Percentiles rank a stretch among this genome's conserved stretches.
phyloP scores from a whole-genome alignment of 23 red algal species.

The Gracilaria gracilis region DNA sequence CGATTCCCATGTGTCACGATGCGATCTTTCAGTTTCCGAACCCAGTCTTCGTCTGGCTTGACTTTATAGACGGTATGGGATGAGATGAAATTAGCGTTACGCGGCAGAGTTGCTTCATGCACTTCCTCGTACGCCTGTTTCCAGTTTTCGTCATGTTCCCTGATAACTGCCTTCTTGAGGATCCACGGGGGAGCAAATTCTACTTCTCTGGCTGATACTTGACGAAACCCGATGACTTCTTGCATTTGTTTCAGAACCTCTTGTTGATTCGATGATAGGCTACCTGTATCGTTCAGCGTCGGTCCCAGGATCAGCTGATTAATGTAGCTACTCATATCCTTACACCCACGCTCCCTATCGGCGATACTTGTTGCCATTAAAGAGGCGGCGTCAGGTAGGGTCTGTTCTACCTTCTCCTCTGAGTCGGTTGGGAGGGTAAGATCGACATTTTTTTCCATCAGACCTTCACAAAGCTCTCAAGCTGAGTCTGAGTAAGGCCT shows the following conservation, averaged over 20 bases:
- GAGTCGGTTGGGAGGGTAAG: not conserved
- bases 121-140: not conserved
- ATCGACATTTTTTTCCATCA: conserved; percentile 16
- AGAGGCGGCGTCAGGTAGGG: too few relatives aligned
- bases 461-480: too few relatives aligned
- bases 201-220: not conserved
- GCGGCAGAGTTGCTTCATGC: not conserved
- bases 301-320: not conserved
- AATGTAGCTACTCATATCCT: not conserved
- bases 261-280: not conserved
- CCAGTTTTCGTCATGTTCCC: conserved; percentile 19
- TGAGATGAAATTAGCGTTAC: not conserved
- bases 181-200: conserved; percentile 11
- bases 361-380: not conserved
- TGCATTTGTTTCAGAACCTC: not conserved
- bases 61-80: conserved; percentile 20
- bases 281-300: not conserved
- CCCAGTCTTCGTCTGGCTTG: not conserved
- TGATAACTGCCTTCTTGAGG: conserved; percentile 6
- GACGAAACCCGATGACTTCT: not conserved
- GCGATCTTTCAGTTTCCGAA: not conserved
- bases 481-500: not conserved
- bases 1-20: conserved; percentile 14
- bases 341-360: too few relatives aligned
- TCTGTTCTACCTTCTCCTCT: too few relatives aligned